phyloP scores from a whole-genome alignment of 768 basidiomycete species.

The Leccinum ochraceum region DNA sequence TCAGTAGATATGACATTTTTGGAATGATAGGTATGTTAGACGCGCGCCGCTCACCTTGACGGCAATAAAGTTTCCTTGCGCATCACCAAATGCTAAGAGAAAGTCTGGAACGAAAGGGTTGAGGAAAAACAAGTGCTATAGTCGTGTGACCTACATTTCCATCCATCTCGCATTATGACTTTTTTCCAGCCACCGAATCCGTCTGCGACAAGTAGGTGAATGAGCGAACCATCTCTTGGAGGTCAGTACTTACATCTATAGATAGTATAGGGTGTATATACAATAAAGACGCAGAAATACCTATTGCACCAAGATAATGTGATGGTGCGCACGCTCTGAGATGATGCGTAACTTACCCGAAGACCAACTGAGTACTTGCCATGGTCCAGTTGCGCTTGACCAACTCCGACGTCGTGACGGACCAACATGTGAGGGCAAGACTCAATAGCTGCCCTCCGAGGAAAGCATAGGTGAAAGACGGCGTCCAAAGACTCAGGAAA shows the following conservation, averaged over 20 bases:
- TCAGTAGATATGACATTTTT: neutral
- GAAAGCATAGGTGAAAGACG: conserved; percentile 27
- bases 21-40: neutral
- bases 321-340: neutral
- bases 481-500: conserved; percentile 32
- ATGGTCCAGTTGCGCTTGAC: conserved; percentile 65
- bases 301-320: conserved; percentile 36
- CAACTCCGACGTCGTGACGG: conserved; percentile 76
- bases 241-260: conserved; percentile 63
- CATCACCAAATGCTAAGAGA: conserved; percentile 77
- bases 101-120: conserved; percentile 51
- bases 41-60: conserved; percentile 52
- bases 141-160: conserved; percentile 66
- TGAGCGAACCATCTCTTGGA: neutral
- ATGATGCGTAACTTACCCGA: conserved; percentile 53
- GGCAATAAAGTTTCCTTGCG: conserved; percentile 84
- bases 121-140: neutral
- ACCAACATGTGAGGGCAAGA: conserved; percentile 23
- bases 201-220: conserved; percentile 44
- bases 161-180: conserved; percentile 74
- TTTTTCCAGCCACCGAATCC: conserved; percentile 78
- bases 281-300: conserved; percentile 68
- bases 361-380: conserved; percentile 79
- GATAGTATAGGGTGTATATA: conserved; percentile 89
- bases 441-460: conserved; percentile 32